Evolutionary conservation across 2,329 filamentous ascomycete species (phyloP).

Genomic region (Diaporthe ilicicola): DNA sequence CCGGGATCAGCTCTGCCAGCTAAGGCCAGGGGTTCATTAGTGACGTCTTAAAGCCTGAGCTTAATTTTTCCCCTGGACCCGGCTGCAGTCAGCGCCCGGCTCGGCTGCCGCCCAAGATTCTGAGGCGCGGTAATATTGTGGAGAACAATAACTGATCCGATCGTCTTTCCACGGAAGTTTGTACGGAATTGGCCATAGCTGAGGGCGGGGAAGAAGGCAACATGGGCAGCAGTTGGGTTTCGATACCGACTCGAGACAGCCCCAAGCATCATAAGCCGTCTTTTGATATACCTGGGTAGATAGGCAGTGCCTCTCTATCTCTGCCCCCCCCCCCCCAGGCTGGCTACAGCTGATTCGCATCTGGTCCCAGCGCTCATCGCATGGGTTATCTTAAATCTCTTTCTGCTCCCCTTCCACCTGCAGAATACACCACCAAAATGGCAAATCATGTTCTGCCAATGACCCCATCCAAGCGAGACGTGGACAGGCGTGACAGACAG

Average conservation of each 20-base stretch:
- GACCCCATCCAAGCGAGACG: slow-evolving; percentile 2
- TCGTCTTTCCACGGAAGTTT: background rate
- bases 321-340: background rate
- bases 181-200: background rate
- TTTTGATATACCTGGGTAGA: slow-evolving; percentile 1
- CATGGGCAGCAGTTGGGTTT: background rate
- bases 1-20: background rate
- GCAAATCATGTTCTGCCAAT: background rate
- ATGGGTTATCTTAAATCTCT: slow-evolving; percentile 12
- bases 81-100: background rate
- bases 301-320: background rate
- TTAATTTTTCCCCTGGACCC: slow-evolving; percentile 12
- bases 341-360: slow-evolving; percentile 5
- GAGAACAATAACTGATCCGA: background rate
- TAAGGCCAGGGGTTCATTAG: slow-evolving; percentile 12
- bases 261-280: slow-evolving; percentile 2
- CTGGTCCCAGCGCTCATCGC: slow-evolving; percentile 1
- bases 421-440: slow-evolving; percentile 10
- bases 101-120: background rate
- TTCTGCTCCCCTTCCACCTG: slow-evolving; percentile 2
- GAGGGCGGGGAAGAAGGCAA: background rate
- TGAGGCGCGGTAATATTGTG: background rate
- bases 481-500: background rate
- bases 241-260: background rate
- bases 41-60: slow-evolving; percentile 14